These are phyloP conservation scores for Fusarium illudens DNA, from an alignment of 2,329 filamentous ascomycete species.

Conservation along the genomic window DNA sequence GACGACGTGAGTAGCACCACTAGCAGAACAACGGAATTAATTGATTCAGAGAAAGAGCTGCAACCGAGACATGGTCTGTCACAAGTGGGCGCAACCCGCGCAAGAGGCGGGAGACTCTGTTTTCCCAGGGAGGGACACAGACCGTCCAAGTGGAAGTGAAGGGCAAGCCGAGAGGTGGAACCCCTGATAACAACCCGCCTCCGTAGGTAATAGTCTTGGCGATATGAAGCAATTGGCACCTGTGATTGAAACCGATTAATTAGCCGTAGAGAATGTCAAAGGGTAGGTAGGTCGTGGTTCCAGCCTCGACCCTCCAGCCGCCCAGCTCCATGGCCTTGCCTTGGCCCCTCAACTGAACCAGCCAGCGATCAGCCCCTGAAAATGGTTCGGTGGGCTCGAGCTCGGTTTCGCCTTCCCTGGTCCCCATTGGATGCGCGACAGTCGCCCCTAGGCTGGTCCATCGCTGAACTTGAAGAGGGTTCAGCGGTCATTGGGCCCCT, in stretches of 20 bases:
- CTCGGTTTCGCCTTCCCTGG: constrained; percentile 12
- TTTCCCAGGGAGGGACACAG: not conserved
- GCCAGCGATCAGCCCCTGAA: constrained; percentile 29
- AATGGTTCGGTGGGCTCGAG: constrained; percentile 27
- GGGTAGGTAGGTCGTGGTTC: constrained; percentile 1
- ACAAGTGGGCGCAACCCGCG: constrained; percentile 20
- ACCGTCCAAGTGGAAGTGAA: not conserved
- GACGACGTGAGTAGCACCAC: constrained; percentile 7
- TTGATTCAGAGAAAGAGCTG: constrained; percentile 34
- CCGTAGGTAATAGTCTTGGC: not conserved
- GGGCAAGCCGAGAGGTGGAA: not conserved
- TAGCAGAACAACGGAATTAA: constrained; percentile 9
- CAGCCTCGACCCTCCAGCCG: constrained; percentile 5
- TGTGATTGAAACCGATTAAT: not conserved
- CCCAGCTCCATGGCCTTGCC: not conserved
- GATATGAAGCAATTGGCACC: constrained; percentile 2
- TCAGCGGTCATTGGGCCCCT: constrained; percentile 9
- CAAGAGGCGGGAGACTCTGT: not conserved
- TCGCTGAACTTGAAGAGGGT: constrained; percentile 1
- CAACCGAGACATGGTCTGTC: constrained; percentile 53
- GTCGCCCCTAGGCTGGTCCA: constrained; percentile 1
- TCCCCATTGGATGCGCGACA: constrained; percentile 4
- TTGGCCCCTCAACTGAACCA: constrained; percentile 16
- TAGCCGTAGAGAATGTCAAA: constrained; percentile 13
- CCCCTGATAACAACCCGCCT: not conserved